These are phyloP conservation scores for Pilaira anomala DNA, from an alignment of 192 early-diverging fungal species.

Conservation along the genomic window DNA sequence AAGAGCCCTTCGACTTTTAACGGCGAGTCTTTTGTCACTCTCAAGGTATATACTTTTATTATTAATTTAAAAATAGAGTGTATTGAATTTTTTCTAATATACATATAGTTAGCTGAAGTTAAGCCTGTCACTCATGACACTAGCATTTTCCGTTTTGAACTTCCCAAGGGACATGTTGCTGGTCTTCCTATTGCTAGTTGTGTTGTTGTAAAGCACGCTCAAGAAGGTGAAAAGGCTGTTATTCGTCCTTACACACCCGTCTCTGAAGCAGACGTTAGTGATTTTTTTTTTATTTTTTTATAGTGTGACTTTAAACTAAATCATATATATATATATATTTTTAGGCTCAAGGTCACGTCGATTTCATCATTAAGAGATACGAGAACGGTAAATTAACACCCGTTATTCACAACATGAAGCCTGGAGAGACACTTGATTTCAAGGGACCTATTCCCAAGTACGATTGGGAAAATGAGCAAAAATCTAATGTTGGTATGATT, in stretches of 20 bases:
- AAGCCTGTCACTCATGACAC: constrained; percentile 71
- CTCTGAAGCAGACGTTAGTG: constrained; percentile 40
- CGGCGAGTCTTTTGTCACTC: neutral
- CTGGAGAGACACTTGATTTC: constrained; percentile 67
- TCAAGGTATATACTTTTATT: constrained; percentile 13
- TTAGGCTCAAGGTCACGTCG: constrained; percentile 55
- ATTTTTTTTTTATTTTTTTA: neutral
- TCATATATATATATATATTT: neutral
- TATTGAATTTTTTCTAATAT: neutral
- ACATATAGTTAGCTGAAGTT: constrained; percentile 31
- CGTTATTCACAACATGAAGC: constrained; percentile 57
- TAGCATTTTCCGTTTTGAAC: constrained; percentile 60
- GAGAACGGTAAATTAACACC: constrained; percentile 53
- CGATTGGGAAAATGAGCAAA: constrained; percentile 59
- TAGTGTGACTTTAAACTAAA: neutral
- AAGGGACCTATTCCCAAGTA: constrained; percentile 76
- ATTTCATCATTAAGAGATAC: constrained; percentile 72
- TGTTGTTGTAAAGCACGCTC: constrained; percentile 65
- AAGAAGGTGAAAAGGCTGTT: constrained; percentile 32
- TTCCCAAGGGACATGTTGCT: constrained; percentile 59
- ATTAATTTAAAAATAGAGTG: neutral
- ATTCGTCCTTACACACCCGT: constrained; percentile 80
- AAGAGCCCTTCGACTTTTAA: neutral
- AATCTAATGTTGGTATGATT: constrained; percentile 63
- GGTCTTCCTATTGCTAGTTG: constrained; percentile 73